Conservation (phyloP, 2,329 filamentous ascomycete species). For the Eutypella sp. region DNA sequence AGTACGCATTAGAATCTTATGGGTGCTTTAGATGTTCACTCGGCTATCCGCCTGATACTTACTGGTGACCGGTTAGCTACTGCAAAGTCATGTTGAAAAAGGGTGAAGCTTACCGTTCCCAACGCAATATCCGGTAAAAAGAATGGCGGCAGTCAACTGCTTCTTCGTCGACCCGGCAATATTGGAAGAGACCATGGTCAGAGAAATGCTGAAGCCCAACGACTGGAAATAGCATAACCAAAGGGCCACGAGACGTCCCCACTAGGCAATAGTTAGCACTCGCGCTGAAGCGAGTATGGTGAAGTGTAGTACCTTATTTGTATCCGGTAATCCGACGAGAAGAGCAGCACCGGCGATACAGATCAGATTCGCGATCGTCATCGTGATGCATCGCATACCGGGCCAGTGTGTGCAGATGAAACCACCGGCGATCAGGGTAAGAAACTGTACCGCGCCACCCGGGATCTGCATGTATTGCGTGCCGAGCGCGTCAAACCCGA, state of each 20-base stretch:
- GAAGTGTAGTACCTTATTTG: conserved; percentile 44
- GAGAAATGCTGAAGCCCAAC: conserved; percentile 26
- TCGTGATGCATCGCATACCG: conserved; percentile 47
- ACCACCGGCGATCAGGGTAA: conserved; percentile 46
- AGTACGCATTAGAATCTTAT: conserved; percentile 1
- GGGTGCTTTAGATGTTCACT: too few relatives aligned
- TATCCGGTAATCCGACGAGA: conserved; percentile 44
- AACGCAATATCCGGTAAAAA: conserved; percentile 28
- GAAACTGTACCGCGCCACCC: conserved; percentile 52
- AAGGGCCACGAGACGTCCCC: conserved; percentile 51
- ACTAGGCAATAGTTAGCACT: conserved; percentile 21
- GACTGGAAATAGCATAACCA: conserved; percentile 41
- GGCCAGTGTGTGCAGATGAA: conserved; percentile 48
- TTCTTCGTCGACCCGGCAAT: conserved; percentile 30
- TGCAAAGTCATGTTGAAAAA: background rate
- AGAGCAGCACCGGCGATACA: conserved; percentile 49
- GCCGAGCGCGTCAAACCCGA: conserved; percentile 39
- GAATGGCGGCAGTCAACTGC: conserved; percentile 23
- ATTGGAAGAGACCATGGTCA: conserved; percentile 29
- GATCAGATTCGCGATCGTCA: conserved; percentile 50
- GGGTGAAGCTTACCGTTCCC: conserved; percentile 14
- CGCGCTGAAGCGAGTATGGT: background rate
- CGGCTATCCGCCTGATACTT: background rate
- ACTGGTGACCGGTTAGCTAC: background rate
- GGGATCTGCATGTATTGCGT: conserved; percentile 57